Base-by-base conservation (phyloP, 805 yeast species). In the Saccharomycopsis malanga region DNA sequence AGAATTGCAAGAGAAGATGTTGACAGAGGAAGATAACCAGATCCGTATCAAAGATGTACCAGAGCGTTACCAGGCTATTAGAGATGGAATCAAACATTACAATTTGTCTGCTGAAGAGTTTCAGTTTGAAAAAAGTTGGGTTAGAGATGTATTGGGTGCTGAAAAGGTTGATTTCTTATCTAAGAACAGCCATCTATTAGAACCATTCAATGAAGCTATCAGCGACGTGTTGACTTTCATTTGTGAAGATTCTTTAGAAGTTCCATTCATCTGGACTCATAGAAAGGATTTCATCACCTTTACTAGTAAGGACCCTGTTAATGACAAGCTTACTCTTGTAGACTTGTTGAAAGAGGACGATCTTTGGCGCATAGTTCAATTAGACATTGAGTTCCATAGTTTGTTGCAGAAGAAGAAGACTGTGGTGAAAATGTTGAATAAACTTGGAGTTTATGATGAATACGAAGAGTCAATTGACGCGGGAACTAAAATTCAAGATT, bases 201-300 rank as follows among this genome's bases (percentile, higher is more conserved):
- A 64, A 14, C 83, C 83, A 17, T 84, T 87, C 64, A 70, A 71
- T 47, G 74, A 70, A 34, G 82, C 96, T 1, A 85, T 93, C 4
- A 76, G 78, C 10, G 79, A 75, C 64, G 86, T 73, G 39, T 81
- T 76, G 58, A 85, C 72, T 59, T 88, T 79, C 54, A 68, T 93
- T 25, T 72, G 88, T 12, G 79, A 77, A 56, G 95, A 89, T 42
- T 73, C 81, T 49, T 73, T 83, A 54, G 98, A 93, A 61, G 96
- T 91, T 4, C 98, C 98, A 9, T 86, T 88, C 58, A 88, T 93
- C 52, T 88, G 95, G 85, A 84, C 88, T 22, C 95, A 88, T 61
- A 84, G 98, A 62, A 85, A 95, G 65, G 98, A 93, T 64, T 87
- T 85, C 60, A 70, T 87, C 17, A 67, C 85, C 50, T 71, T 71